Evolutionary conservation across 2,329 filamentous ascomycete species (phyloP).

Genomic region (Fusarium brachygibbosum): DNA sequence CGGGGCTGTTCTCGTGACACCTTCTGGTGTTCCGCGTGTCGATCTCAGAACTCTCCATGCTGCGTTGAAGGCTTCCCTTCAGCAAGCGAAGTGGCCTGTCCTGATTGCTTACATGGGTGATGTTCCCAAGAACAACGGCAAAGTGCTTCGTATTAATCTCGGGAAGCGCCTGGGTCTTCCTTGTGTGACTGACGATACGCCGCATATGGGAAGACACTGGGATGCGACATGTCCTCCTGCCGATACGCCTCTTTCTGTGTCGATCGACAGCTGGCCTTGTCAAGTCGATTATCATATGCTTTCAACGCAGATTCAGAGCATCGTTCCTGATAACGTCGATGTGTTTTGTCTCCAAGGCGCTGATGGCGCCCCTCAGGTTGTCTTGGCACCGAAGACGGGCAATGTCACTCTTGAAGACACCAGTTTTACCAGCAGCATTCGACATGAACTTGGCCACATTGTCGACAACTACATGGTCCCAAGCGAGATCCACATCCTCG

Average conservation of each 20-base stretch:
- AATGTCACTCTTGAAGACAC: rapidly evolving
- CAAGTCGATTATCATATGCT: not conserved
- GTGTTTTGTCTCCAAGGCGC: not conserved
- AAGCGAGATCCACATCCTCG: not conserved
- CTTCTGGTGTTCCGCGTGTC: not conserved
- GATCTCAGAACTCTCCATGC: conserved; percentile 1
- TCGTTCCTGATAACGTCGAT: not conserved
- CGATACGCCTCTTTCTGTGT: not conserved
- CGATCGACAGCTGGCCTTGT: not conserved
- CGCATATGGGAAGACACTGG: conserved; percentile 5
- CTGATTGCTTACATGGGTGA: conserved; percentile 11
- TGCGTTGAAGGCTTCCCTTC: conserved; percentile 7
- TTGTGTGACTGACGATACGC: not conserved
- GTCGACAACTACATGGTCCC: conserved; percentile 14
- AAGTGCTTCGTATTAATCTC: conserved; percentile 12
- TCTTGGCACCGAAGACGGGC: not conserved
- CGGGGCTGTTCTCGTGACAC: not conserved
- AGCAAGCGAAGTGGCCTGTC: conserved; percentile 13
- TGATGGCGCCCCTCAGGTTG: not conserved
- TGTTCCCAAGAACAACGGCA: conserved; percentile 24
- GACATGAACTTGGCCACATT: rapidly evolving
- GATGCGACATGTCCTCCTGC: not conserved
- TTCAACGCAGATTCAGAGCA: rapidly evolving
- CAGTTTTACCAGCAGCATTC: not conserved
- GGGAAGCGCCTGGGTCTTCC: not conserved